phyloP scores from a whole-genome alignment of 768 basidiomycete genomes.

The Naganishia randhawae region DNA sequence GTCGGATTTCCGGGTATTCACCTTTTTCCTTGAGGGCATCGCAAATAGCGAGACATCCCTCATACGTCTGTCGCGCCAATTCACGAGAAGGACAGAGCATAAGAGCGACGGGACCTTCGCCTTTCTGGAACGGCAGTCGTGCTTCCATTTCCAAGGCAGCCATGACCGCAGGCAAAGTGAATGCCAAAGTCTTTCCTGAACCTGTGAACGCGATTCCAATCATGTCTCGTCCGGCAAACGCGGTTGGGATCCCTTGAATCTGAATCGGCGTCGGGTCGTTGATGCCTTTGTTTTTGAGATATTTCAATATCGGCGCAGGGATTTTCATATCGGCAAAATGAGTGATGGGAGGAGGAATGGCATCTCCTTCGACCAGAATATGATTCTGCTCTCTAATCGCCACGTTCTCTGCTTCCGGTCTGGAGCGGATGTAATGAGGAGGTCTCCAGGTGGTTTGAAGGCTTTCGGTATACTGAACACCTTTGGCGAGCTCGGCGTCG shows the following conservation, averaged over 20 bases:
- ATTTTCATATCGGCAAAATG: slow-evolving; percentile 98
- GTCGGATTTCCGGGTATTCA: slow-evolving; percentile 80
- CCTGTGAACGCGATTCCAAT: slow-evolving; percentile 99
- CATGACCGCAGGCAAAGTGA: slow-evolving; percentile 98
- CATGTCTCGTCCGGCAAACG: slow-evolving; percentile 92
- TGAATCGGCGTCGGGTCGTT: slow-evolving; percentile 89
- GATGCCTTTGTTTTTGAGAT: slow-evolving; percentile 80
- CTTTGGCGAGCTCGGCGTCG: slow-evolving; percentile 86
- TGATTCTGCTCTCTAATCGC: slow-evolving; percentile 83
- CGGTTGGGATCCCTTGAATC: slow-evolving; percentile 91
- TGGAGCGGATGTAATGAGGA: slow-evolving; percentile 73
- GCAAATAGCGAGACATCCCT: slow-evolving; percentile 86
- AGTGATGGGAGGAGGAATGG: slow-evolving; percentile 88
- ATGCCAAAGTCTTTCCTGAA: slow-evolving; percentile 97
- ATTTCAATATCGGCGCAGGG: slow-evolving; percentile 76
- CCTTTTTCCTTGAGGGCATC: slow-evolving; percentile 67
- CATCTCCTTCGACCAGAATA: slow-evolving; percentile 89
- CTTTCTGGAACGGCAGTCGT: slow-evolving; percentile 80
- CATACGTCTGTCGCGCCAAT: slow-evolving; percentile 92
- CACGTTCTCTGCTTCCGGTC: slow-evolving; percentile 65
- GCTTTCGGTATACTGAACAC: slow-evolving; percentile 83
- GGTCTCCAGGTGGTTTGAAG: slow-evolving; percentile 81
- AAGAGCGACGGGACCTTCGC: slow-evolving; percentile 96
- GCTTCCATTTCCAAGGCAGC: slow-evolving; percentile 87
- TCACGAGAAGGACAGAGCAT: slow-evolving; percentile 96